Conservation (phyloP, 139 green algal species). For the Klebsormidium nitens region DNA sequence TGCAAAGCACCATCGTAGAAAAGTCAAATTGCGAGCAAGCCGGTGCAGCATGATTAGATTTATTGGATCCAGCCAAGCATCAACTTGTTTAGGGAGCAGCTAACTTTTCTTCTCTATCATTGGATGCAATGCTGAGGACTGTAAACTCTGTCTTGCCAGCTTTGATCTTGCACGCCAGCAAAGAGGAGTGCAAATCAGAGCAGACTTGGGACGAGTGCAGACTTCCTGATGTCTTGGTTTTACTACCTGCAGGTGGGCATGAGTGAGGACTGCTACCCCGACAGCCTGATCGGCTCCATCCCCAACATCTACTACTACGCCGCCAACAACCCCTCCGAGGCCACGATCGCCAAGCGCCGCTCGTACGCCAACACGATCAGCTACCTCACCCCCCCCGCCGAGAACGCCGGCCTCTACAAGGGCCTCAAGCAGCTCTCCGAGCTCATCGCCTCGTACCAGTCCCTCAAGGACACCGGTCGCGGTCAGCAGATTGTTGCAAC, state of each 20-base stretch:
- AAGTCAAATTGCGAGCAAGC: no score
- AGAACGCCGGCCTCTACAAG: constrained; percentile 99
- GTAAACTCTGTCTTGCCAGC: no score
- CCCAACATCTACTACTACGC: constrained; percentile 99
- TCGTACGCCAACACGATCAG: constrained; percentile 99
- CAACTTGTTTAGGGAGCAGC: no score
- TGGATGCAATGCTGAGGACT: no score
- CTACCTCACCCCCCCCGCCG: constrained; percentile 96
- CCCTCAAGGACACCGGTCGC: constrained; percentile 77
- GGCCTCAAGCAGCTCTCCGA: constrained; percentile 78
- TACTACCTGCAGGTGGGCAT: constrained; percentile 94
- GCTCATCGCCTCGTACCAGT: constrained; percentile 92
- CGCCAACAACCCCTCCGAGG: constrained; percentile 98
- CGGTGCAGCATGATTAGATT: no score
- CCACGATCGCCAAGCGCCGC: constrained; percentile 97
- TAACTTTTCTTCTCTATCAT: no score
- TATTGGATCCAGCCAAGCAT: no score
- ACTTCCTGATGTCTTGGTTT: no score
- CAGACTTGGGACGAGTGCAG: no score
- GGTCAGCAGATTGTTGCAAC: constrained; percentile 80
- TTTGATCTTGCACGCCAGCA: no score
- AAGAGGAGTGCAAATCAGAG: no score
- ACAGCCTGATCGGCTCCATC: constrained; percentile 92
- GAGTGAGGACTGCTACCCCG: constrained; percentile 93
- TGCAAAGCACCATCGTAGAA: no score